A percentile compares a stretch with the other conserved stretches of the same genome.
phyloP scores from a whole-genome alignment of 495 filamentous ascomycete species.

The Sordaria brevicollis region DNA sequence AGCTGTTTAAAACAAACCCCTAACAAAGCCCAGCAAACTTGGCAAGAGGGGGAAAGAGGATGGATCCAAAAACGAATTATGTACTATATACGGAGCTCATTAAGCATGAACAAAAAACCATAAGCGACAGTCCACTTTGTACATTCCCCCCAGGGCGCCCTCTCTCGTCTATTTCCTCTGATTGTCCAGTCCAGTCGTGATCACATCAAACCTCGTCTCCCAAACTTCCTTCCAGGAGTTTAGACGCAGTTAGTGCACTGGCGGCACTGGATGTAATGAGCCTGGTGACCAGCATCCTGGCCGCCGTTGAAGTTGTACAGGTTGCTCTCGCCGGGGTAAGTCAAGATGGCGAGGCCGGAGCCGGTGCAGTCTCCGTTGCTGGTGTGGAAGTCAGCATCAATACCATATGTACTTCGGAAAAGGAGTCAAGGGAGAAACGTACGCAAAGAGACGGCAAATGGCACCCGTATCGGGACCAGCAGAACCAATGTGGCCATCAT shows the following conservation, averaged over 20 bases:
- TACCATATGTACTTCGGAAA: not conserved
- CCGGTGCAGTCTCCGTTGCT: not conserved
- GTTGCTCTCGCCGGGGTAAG: not conserved
- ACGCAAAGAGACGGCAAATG: not conserved
- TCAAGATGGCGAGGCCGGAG: not conserved
- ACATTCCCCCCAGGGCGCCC: not conserved
- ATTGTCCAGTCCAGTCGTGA: not conserved
- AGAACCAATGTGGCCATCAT: not conserved
- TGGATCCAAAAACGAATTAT: not conserved
- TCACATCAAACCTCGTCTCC: not conserved
- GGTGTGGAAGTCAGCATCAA: not conserved
- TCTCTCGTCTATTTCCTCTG: not conserved
- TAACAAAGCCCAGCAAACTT: no score
- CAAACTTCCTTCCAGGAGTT: not conserved
- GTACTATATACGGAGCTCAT: not conserved
- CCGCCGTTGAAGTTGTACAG: not conserved
- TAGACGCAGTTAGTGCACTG: not conserved
- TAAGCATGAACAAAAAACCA: not conserved
- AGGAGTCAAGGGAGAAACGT: not conserved
- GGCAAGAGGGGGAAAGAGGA: not conserved
- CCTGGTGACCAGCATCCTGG: not conserved
- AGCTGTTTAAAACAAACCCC: no score
- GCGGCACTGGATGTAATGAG: not conserved
- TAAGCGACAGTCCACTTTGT: not conserved
- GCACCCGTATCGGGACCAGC: not conserved